Base-by-base conservation (phyloP, 2,329 filamentous ascomycete genomes). In the Ceratocystis ficicola region DNA sequence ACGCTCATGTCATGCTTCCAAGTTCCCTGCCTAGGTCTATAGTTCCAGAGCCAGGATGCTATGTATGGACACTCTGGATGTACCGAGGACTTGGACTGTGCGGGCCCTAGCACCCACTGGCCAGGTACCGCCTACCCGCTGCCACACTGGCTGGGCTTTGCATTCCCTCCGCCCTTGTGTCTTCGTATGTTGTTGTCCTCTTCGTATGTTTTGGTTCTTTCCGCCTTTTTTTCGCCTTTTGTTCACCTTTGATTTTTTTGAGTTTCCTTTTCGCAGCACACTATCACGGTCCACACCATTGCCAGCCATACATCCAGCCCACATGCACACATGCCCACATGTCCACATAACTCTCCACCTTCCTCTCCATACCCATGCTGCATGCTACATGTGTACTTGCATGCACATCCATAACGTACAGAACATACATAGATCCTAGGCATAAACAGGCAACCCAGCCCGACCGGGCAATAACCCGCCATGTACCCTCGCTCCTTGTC, bases 31-130 rank as follows among this genome's bases (percentile, higher is more conserved):
- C 36, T 41, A 5, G 36, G 36, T 41, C 36, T 41, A 41, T 41
- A 41, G 36, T 41, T 41, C 36, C 36, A 41, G 36, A 41, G 36
- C 36, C 36, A 41, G 48, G 22, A 50, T 57, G 15, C 52, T 30
- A 57, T 57, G 52, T 57, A 57, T 57, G 52, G 52, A 57, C 32
- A 30, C 52, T 30, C 22, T 57, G 22, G 52, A 57, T 46, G 61
- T 63, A 63, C 61, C 61, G 25, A 25, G 12, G 61, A 63, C 61
- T 22, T 63, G 61, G 61, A 48, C 61, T 48, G 61, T 63, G 61
- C 61, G 41, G 61, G 44, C 61, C 41, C 41, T 63, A 8, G 28
- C 41, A 44, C 41, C 20, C 7, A 50, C 12, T 30, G 44, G 41
- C 20, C 12, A 63, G 61, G 61, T 63, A 63, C 41, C 41, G 20